Evolutionary conservation across 2,329 filamentous ascomycete genomes (phyloP), one percentile per base, ranked within the genome.

Genomic region (Ceratocystis destructans): DNA sequence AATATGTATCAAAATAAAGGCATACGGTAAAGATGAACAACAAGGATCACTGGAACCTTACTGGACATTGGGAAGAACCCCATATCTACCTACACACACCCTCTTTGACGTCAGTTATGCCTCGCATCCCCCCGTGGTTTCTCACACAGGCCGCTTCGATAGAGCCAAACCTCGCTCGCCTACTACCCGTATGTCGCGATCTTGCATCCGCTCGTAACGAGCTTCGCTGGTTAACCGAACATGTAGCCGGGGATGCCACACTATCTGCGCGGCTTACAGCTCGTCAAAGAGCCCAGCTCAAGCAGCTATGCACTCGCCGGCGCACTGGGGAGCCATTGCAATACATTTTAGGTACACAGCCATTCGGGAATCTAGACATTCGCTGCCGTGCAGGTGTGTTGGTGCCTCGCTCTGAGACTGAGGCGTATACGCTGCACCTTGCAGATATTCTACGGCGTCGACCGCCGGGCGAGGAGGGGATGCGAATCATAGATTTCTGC

Each of bases 341-440:
- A 74, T 97, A 97, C 73, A 81, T 97, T 25, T 78, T 99, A 1
- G 91, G 91, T 2, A 86, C 86, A 4, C 91, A 96, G 74, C 94
- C 88, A 1, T 97, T 99, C 76, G 93, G 92, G 0, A 77, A 84
- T 3, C 76, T 97, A 17, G 87, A 96, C 53, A 87, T 99, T 59
- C 76, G 81, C 65, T 96, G 92, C 72, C 79, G 78, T 33, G 82
- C 79, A 10, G 89, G 89, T 1, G 92, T 97, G 4, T 78, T 99
- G 66, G 96, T 97, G 70, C 94, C 94, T 45, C 83, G 93, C 78
- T 79, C 83, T 28, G 88, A 91, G 74, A 90, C 88, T 2, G 88
- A 90, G 75, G 81, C 85, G 1, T 89, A 87, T 73, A 84, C 82
- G 1, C 74, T 77, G 33, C 77, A 84, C 70, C 76, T 89, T 10